Evolutionary conservation across 139 green algal genomes (phyloP).

Genomic region (Raphidocelis subcapitata): DNA sequence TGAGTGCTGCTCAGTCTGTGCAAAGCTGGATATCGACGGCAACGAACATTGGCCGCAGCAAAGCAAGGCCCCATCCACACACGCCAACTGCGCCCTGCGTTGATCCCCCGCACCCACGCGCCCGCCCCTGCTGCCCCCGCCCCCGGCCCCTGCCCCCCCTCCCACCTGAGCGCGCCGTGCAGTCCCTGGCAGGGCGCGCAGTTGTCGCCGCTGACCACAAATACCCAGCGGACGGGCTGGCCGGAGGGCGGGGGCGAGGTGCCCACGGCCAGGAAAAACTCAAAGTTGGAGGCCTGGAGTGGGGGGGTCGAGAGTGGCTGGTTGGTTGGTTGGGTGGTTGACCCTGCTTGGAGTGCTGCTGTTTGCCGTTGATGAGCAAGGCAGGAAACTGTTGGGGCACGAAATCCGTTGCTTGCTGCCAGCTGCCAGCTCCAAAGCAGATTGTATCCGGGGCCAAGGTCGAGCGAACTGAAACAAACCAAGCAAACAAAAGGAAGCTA

Average conservation of each 20-base stretch:
- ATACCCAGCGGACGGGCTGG: slow-evolving; percentile 24
- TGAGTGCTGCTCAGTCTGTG: too few relatives aligned
- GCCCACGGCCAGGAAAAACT: slow-evolving; percentile 66
- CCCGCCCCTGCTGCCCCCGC: not conserved
- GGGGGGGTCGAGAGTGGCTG: too few relatives aligned
- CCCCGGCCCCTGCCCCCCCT: not conserved
- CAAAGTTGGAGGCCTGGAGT: slow-evolving; percentile 46
- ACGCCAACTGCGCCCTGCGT: too few relatives aligned
- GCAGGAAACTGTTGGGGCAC: slow-evolving; percentile 1
- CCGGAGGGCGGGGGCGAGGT: slow-evolving; percentile 23
- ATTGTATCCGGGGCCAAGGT: not conserved
- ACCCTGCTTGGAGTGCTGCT: not conserved
- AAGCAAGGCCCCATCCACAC: too few relatives aligned
- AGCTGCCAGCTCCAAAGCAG: too few relatives aligned
- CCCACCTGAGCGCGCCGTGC: slow-evolving; percentile 32
- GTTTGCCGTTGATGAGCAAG: not conserved
- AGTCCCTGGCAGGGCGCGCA: slow-evolving; percentile 59
- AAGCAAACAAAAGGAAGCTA: too few relatives aligned
- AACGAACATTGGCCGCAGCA: too few relatives aligned
- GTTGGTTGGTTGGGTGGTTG: too few relatives aligned
- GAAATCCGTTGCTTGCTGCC: not conserved
- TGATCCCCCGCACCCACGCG: too few relatives aligned
- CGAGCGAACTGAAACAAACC: not conserved
- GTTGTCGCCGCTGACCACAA: slow-evolving; percentile 51
- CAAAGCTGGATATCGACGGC: too few relatives aligned